Conservation (phyloP, 345 rosid genomes). For the Arabidopsis thaliana region TAIR10.1 NC_003070.9:18935001-18935500, state of each 20-base stretch:
- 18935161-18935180: slow-evolving; percentile 11
- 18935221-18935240: background rate
- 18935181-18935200: slow-evolving; percentile 12
- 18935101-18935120: background rate
- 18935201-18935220: background rate
- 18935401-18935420: slow-evolving; percentile 33
- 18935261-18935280: background rate
- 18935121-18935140: background rate
- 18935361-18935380: slow-evolving; percentile 20
- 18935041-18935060: background rate
- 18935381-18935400: slow-evolving; percentile 37
- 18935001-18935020: slow-evolving; percentile 4
- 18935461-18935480: slow-evolving; percentile 31
- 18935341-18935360: slow-evolving; percentile 12
- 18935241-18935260: slow-evolving; percentile 32
- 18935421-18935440: slow-evolving; percentile 36
- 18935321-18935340: slow-evolving; percentile 21
- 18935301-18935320: slow-evolving; percentile 46
- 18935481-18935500: slow-evolving; percentile 8
- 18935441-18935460: slow-evolving; percentile 31
- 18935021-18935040: slow-evolving; percentile 18
- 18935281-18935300: slow-evolving; percentile 8
- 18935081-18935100: slow-evolving; percentile 8
- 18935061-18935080: slow-evolving; percentile 3
- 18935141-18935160: background rate